A percentile compares a stretch with the other conserved stretches of the same genome.
Evolutionary conservation across 306 rosid species (phyloP).

Genomic region (Potentilla sterilis): DNA sequence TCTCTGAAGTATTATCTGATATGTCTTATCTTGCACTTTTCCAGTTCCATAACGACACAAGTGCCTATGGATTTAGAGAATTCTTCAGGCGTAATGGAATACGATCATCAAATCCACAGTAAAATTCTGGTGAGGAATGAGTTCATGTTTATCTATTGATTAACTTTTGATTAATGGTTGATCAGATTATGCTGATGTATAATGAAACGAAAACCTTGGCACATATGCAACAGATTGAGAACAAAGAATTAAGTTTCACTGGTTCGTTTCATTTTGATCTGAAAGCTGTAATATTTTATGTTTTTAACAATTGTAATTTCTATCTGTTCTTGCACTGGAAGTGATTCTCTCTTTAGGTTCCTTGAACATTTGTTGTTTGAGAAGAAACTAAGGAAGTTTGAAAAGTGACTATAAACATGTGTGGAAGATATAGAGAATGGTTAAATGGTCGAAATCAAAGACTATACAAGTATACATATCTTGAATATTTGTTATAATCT

Average conservation of each 20-base stretch:
- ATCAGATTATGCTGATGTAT: background rate
- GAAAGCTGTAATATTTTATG: background rate
- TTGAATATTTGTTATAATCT: too few relatives aligned
- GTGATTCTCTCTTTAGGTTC: background rate
- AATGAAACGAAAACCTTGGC: background rate
- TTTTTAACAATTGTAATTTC: background rate
- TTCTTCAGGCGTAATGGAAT: constrained; percentile 78
- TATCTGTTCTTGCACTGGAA: background rate
- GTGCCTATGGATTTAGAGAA: constrained; percentile 89
- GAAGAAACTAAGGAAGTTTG: background rate
- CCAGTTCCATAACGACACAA: constrained; percentile 73
- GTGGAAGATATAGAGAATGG: background rate
- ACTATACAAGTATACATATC: background rate
- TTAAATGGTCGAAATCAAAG: background rate
- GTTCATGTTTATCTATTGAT: constrained; percentile 3
- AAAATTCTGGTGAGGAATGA: constrained; percentile 14
- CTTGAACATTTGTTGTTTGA: background rate
- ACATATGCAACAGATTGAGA: background rate
- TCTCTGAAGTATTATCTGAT: background rate
- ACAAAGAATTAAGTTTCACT: background rate
- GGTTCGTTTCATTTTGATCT: constrained; percentile 1
- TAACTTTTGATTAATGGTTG: background rate
- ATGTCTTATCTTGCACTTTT: constrained; percentile 25
- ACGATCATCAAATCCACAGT: constrained; percentile 42
- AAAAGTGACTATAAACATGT: background rate